Evolutionary conservation across 1,284 basidiomycete species (phyloP), one percentile per base, ranked within the genome.

Genomic region (Schizopora paradoxa): DNA sequence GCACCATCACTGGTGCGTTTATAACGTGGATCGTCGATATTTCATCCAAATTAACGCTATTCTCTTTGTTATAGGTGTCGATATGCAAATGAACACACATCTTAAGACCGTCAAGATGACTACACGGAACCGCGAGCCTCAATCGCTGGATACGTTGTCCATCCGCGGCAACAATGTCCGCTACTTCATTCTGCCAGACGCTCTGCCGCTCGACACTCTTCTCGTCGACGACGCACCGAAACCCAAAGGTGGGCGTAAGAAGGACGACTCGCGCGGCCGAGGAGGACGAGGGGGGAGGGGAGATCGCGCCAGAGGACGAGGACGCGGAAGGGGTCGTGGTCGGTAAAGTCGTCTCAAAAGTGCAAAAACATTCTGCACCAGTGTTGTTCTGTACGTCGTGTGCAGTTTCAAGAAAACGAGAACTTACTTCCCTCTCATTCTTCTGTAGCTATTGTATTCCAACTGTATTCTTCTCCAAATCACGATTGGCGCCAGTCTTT

Each of bases 91-190:
- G 93, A 96, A 96, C 72, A 97, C 93, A 1, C 86, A 96, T 59
- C 77, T 97, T 39, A 97, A 97, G 73, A 91, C 91, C 37, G 91
- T 99, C 60, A 98, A 98, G 70, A 87, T 99, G 74, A 93, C 92
- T 6, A 78, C 84, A 28, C 81, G 89, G 46, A 92, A 91, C 62
- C 86, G 90, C 51, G 90, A 94, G 53, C 86, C 82, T 1, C 72
- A 79, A 43, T 76, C 84, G 19, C 79, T 95, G 45, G 93, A 97
- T 66, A 77, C 84, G 3, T 75, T 96, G 38, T 91, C 91, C 31
- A 91, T 97, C 60, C 82, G 93, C 51, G 91, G 91, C 31, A 93
- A 93, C 72, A 92, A 88, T 62, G 82, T 95, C 66, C 89, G 91
- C 36, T 94, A 94, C 67, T 96, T 91, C 66, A 85, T 97, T 53